Evolutionary conservation across 768 basidiomycete genomes (phyloP).

Genomic region (Leccinellum rugosiceps): DNA sequence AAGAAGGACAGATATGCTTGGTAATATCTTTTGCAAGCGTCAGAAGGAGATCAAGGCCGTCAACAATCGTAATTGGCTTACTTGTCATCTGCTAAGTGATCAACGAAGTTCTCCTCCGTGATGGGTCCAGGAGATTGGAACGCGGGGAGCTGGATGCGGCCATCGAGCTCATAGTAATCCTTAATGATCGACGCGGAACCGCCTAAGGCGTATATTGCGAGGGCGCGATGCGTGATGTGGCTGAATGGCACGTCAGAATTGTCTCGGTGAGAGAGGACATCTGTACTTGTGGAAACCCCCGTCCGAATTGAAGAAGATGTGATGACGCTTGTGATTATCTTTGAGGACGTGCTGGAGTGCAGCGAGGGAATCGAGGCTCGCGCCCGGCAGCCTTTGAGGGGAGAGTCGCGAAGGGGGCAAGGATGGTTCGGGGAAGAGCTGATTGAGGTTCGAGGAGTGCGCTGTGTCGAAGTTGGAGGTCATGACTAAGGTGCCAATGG

Average conservation of each 20-base stretch:
- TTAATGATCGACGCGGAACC: constrained; percentile 21
- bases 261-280: background rate
- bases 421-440: constrained; percentile 25
- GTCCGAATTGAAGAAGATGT: constrained; percentile 50
- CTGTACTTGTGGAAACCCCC: constrained; percentile 50
- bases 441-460: constrained; percentile 8
- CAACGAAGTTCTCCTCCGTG: constrained; percentile 21
- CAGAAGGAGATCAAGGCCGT: background rate
- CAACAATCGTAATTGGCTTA: background rate
- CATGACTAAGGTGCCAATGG: too few species aligned
- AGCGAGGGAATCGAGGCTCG: constrained; percentile 19
- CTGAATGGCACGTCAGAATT: constrained; percentile 4
- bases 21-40: constrained; percentile 20
- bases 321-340: constrained; percentile 46
- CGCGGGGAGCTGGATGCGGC: constrained; percentile 18
- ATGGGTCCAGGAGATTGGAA: constrained; percentile 25
- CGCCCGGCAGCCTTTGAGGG: constrained; percentile 29
- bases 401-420: constrained; percentile 23
- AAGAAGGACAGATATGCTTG: constrained; percentile 28
- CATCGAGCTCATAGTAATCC: constrained; percentile 26
- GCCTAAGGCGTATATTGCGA: constrained; percentile 29
- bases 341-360: constrained; percentile 35
- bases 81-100: constrained; percentile 27
- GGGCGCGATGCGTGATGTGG: constrained; percentile 28
- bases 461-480: too few species aligned